Conservation (phyloP, 2,329 filamentous ascomycete genomes). For the Paecilomyces niveus region DNA sequence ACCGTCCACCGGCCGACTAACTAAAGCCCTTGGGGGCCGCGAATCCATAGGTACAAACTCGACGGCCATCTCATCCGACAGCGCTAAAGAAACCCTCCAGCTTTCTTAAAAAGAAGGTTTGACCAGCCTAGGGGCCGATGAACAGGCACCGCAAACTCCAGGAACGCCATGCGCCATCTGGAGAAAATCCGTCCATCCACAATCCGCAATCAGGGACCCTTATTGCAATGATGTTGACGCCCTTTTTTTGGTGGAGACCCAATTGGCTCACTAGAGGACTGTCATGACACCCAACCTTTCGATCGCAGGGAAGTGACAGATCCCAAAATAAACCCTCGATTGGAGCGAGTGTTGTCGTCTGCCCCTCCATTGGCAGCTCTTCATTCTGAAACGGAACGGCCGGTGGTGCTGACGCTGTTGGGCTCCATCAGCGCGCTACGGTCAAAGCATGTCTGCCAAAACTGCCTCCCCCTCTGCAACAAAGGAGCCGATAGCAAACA, state of each 20-base stretch:
- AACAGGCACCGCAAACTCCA: not conserved
- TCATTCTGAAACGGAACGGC: not conserved
- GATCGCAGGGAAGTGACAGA: constrained; percentile 11
- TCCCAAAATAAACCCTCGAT: constrained; percentile 13
- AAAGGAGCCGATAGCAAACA: not conserved
- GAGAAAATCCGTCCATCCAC: too few species aligned
- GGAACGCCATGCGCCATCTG: too few species aligned
- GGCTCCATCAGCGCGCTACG: not conserved
- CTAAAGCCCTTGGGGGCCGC: not conserved
- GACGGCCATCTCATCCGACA: not conserved
- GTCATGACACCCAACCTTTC: not conserved
- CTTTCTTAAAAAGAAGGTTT: not conserved
- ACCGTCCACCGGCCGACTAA: not conserved
- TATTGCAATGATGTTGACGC: not conserved
- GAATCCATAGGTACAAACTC: not conserved
- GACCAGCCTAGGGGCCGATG: not conserved
- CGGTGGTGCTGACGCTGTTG: not conserved
- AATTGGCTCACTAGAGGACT: not conserved
- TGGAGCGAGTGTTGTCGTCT: constrained; percentile 5
- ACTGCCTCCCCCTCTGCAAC: not conserved
- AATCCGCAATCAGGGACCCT: not conserved
- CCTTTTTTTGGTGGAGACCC: not conserved
- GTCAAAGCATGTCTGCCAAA: not conserved
- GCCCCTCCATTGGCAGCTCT: constrained; percentile 2
- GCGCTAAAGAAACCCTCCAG: not conserved